Evolutionary conservation across 345 rosid species (phyloP).

Genomic region (Salix suchowensis): DNA sequence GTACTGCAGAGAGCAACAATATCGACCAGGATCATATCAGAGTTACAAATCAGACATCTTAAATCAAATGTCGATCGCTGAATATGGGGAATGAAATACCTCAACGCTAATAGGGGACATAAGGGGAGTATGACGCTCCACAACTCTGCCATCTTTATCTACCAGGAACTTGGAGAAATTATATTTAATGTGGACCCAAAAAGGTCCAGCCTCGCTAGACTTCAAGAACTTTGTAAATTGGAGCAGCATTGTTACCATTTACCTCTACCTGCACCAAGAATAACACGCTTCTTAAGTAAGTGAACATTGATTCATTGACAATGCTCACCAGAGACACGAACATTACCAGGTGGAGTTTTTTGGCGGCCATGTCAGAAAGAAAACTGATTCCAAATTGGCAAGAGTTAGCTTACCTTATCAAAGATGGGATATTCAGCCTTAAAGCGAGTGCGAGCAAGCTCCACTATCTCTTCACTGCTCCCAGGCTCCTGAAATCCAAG

Average conservation of each 20-base stretch:
- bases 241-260: constrained; percentile 68
- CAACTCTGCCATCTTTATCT: constrained; percentile 68
- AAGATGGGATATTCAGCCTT: constrained; percentile 35
- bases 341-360: background rate
- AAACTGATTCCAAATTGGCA: background rate
- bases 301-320: background rate
- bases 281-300: background rate
- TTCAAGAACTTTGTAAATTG: constrained; percentile 82
- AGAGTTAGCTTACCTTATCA: constrained; percentile 21
- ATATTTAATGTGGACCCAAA: constrained; percentile 75
- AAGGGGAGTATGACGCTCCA: constrained; percentile 82
- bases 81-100: constrained; percentile 21
- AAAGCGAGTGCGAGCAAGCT: constrained; percentile 33
- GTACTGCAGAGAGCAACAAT: constrained; percentile 42
- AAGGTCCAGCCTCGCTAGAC: constrained; percentile 68
- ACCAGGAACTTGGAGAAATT: constrained; percentile 83
- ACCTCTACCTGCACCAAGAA: constrained; percentile 62
- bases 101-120: constrained; percentile 86
- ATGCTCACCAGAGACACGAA: background rate
- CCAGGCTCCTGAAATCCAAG: constrained; percentile 33
- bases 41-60: background rate
- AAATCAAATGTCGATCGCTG: background rate
- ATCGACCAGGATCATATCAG: background rate
- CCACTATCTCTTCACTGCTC: constrained; percentile 24
- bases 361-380: background rate